A percentile compares a stretch with the other conserved stretches of the same genome.
These are phyloP conservation scores for Saccharomycopsis babjevae DNA, from an alignment of 805 yeast species.

Conservation along the genomic window DNA sequence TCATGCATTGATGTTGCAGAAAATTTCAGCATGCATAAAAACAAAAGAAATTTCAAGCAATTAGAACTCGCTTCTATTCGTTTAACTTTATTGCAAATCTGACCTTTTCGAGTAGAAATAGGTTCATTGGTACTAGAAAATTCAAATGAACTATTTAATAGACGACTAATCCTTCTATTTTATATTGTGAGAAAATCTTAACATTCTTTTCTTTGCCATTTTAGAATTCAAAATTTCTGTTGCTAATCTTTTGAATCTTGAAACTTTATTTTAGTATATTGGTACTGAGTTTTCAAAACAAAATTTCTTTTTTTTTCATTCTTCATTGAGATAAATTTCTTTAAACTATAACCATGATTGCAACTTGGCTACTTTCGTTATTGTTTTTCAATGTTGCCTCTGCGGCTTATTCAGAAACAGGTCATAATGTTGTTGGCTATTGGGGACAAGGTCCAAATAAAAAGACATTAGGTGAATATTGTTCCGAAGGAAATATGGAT, in stretches of 20 bases:
- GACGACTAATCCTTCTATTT: neutral
- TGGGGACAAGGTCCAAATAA: conserved; percentile 63
- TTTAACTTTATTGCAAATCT: too few relatives aligned
- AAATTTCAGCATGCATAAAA: neutral
- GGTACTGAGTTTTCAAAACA: too few relatives aligned
- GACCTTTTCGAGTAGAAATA: too few relatives aligned
- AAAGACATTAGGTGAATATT: conserved; percentile 12
- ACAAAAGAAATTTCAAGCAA: too few relatives aligned
- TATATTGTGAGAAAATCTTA: neutral
- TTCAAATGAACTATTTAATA: neutral
- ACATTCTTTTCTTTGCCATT: neutral
- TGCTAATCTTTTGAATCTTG: too few relatives aligned
- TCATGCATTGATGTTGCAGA: neutral
- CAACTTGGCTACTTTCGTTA: neutral
- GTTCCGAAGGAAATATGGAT: conserved; percentile 11
- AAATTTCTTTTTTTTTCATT: neutral
- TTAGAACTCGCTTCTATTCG: too few relatives aligned
- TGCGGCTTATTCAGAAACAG: conserved; percentile 7
- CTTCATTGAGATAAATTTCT: neutral
- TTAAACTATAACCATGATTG: neutral
- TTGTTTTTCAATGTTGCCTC: neutral
- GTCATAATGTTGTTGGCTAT: conserved; percentile 48
- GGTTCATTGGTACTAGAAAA: too few relatives aligned
- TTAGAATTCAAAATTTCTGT: too few relatives aligned
- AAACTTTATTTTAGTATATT: too few relatives aligned